These are phyloP conservation scores for Luffa acutangula DNA, from an alignment of 306 rosid genomes.

Conservation along the genomic window DNA sequence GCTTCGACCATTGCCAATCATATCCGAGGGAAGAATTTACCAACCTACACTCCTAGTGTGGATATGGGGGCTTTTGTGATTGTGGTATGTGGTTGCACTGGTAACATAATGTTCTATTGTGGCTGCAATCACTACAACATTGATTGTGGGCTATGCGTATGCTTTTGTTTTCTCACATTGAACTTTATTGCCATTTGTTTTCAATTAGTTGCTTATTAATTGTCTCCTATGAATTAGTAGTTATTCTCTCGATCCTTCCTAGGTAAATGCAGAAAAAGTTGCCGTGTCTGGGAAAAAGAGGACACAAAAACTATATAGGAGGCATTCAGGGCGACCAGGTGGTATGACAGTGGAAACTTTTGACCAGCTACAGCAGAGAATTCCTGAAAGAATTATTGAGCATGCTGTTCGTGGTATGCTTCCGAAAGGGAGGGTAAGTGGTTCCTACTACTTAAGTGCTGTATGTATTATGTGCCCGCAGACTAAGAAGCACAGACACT, in stretches of 20 bases:
- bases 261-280: constrained; percentile 94
- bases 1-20: constrained; percentile 84
- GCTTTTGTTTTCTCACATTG: not conserved
- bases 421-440: constrained; percentile 96
- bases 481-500: too few species aligned
- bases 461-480: not conserved
- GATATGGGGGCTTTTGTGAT: constrained; percentile 98
- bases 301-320: constrained; percentile 84
- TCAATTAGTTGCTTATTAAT: not conserved
- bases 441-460: not conserved
- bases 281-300: constrained; percentile 92
- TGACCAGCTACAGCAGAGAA: constrained; percentile 82
- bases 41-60: constrained; percentile 86
- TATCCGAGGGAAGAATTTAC: constrained; percentile 73
- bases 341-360: constrained; percentile 94
- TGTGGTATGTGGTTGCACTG: constrained; percentile 54
- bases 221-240: not conserved
- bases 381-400: constrained; percentile 90
- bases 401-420: constrained; percentile 99
- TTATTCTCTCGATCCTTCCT: constrained; percentile 11
- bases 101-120: not conserved
- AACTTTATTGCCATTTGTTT: not conserved
- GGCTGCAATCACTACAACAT: not conserved
- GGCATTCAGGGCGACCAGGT: constrained; percentile 99
- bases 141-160: not conserved